Percentiles rank a stretch among this genome's conserved stretches.
These are phyloP conservation scores for Aureobasidium sp. DNA, from an alignment of 2,329 filamentous ascomycete species.

Conservation along the genomic window DNA sequence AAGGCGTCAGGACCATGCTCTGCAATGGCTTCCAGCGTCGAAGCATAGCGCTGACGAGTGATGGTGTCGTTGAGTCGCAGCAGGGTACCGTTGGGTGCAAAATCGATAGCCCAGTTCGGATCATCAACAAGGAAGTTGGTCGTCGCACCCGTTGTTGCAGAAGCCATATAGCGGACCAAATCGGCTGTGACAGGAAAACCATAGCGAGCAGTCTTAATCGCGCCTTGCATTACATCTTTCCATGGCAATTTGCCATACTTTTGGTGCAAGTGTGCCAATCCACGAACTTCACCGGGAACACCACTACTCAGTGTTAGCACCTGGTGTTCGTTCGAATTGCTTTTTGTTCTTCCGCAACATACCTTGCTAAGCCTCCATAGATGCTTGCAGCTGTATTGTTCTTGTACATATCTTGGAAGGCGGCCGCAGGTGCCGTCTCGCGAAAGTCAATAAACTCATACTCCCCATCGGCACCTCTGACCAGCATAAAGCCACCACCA, in stretches of 20 bases:
- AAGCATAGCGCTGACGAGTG: constrained; percentile 71
- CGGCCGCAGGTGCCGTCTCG: constrained; percentile 77
- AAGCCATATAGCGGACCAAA: constrained; percentile 64
- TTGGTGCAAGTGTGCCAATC: constrained; percentile 69
- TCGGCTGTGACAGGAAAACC: constrained; percentile 71
- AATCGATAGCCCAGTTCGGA: constrained; percentile 77
- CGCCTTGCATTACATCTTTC: constrained; percentile 63
- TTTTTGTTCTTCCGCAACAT: neutral
- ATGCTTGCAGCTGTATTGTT: constrained; percentile 62
- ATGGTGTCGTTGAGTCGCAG: constrained; percentile 69
- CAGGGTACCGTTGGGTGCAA: constrained; percentile 73
- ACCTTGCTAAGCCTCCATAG: constrained; percentile 57
- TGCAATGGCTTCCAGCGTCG: constrained; percentile 73
- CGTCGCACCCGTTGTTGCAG: constrained; percentile 33
- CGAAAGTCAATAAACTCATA: constrained; percentile 88
- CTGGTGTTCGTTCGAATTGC: no score
- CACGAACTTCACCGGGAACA: constrained; percentile 69
- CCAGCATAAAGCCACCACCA: constrained; percentile 84
- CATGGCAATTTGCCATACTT: constrained; percentile 55
- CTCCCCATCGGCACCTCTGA: constrained; percentile 63
- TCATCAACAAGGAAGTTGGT: constrained; percentile 67
- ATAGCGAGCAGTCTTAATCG: constrained; percentile 64
- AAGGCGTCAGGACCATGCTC: constrained; percentile 60
- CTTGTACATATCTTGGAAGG: constrained; percentile 77
- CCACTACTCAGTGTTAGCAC: constrained; percentile 37